These are phyloP conservation scores for Diaporthe eres DNA, from an alignment of 2,329 filamentous ascomycete genomes.

Conservation along the genomic window DNA sequence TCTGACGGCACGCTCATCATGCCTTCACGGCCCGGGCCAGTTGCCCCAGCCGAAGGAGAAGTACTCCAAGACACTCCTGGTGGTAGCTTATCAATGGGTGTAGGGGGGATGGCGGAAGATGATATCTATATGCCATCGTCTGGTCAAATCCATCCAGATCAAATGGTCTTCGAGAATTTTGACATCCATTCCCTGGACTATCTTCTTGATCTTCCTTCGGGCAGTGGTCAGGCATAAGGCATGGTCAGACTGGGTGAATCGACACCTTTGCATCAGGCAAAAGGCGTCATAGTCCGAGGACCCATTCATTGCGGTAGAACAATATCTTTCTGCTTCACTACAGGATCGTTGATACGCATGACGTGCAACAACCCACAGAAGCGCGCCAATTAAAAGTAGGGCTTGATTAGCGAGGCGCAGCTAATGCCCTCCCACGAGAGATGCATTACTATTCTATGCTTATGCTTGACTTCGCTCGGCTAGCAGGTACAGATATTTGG, in stretches of 20 bases:
- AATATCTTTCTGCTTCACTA: no score
- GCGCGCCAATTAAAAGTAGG: no score
- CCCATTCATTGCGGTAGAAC: no score
- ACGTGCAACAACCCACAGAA: no score
- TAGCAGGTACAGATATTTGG: constrained; percentile 14
- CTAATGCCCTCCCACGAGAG: no score
- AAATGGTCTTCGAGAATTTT: background rate
- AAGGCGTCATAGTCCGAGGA: no score
- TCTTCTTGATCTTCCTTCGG: constrained; percentile 1
- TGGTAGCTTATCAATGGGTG: background rate
- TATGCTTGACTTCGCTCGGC: no score
- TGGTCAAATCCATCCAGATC: background rate
- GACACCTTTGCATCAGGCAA: no score
- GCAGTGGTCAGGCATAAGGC: background rate
- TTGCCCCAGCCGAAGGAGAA: background rate
- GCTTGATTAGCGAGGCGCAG: no score
- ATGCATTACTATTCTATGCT: no score
- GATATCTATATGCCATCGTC: background rate
- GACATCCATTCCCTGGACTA: background rate
- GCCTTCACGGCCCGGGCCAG: background rate
- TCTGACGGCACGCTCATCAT: background rate
- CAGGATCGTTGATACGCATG: no score
- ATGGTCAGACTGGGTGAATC: background rate
- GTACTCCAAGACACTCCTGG: background rate
- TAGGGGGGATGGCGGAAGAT: no score